Percentiles rank a stretch among this genome's conserved stretches.
phyloP scores from a whole-genome alignment of 176 grass and related monocot species.

The Poa pratensis region DNA sequence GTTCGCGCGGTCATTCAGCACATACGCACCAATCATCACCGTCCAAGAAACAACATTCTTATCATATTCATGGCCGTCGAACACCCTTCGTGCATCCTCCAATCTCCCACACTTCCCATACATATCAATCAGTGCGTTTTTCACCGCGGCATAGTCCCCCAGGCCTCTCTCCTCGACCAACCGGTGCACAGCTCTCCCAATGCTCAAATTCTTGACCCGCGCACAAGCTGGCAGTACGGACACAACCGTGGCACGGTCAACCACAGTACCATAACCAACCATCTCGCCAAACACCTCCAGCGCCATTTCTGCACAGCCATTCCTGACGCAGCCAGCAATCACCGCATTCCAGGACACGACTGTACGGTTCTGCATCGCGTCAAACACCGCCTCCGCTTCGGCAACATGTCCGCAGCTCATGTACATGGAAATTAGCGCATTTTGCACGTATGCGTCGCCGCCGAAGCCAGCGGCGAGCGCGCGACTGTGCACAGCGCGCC shows the following conservation, averaged over 20 bases:
- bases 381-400: constrained; percentile 48
- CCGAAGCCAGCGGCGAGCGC: constrained; percentile 54
- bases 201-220: constrained; percentile 49
- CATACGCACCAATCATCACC: constrained; percentile 55
- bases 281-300: constrained; percentile 54
- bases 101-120: constrained; percentile 69
- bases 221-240: constrained; percentile 69
- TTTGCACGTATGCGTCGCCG: constrained; percentile 63
- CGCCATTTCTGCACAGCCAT: constrained; percentile 45
- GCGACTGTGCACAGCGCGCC: constrained; percentile 53
- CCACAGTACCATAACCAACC: constrained; percentile 28
- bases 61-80: constrained; percentile 40
- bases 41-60: constrained; percentile 75
- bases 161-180: constrained; percentile 54
- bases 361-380: constrained; percentile 39
- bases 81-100: constrained; percentile 54
- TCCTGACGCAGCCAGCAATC: constrained; percentile 54
- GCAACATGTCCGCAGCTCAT: constrained; percentile 52
- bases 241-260: constrained; percentile 59
- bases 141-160: constrained; percentile 46
- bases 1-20: constrained; percentile 31
- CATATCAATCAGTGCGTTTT: constrained; percentile 73
- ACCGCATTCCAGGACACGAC: constrained; percentile 69
- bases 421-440: constrained; percentile 63
- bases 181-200: constrained; percentile 53